These are phyloP conservation scores for Ilex paraguariensis DNA, from an alignment of 305 asterid genomes.

Conservation along the genomic window DNA sequence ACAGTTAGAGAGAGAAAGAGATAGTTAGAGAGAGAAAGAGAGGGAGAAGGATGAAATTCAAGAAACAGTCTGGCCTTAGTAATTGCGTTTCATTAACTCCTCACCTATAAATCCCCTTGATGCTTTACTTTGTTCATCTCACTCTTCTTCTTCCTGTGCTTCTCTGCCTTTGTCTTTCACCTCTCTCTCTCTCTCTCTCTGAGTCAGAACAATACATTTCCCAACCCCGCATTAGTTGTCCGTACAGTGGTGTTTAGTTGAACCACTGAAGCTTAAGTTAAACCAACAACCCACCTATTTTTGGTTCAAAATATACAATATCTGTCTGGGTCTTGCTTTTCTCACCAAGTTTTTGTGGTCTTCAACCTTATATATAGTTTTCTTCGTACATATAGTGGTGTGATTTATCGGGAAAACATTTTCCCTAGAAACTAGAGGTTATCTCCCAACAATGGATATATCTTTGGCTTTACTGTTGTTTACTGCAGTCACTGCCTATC, in stretches of 20 bases:
- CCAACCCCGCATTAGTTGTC: not conserved
- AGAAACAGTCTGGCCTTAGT: conserved; percentile 62
- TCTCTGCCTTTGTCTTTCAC: not conserved
- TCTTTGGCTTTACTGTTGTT: conserved; percentile 53
- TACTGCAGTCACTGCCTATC: conserved; percentile 57
- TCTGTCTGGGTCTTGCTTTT: not conserved
- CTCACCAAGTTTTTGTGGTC: not conserved
- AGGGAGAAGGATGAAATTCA: conserved; percentile 46
- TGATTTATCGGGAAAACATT: not conserved
- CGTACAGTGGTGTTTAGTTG: not conserved
- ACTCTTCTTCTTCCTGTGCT: conserved; percentile 2
- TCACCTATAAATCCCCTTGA: conserved; percentile 45
- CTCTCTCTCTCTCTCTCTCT: no score
- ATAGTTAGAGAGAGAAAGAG: no score
- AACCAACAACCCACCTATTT: not conserved
- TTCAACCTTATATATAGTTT: not conserved
- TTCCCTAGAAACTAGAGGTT: not conserved
- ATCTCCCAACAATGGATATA: conserved; percentile 44
- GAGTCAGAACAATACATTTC: no score
- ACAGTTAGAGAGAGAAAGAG: conserved; percentile 42
- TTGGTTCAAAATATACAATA: not conserved
- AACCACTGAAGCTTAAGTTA: not conserved
- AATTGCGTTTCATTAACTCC: conserved; percentile 29
- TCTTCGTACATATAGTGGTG: not conserved
- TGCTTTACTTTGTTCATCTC: conserved; percentile 16